Percentiles rank a stretch among this genome's conserved stretches.
phyloP scores from a whole-genome alignment of 208 protist species.

The Wallacemonas collosoma region DNA sequence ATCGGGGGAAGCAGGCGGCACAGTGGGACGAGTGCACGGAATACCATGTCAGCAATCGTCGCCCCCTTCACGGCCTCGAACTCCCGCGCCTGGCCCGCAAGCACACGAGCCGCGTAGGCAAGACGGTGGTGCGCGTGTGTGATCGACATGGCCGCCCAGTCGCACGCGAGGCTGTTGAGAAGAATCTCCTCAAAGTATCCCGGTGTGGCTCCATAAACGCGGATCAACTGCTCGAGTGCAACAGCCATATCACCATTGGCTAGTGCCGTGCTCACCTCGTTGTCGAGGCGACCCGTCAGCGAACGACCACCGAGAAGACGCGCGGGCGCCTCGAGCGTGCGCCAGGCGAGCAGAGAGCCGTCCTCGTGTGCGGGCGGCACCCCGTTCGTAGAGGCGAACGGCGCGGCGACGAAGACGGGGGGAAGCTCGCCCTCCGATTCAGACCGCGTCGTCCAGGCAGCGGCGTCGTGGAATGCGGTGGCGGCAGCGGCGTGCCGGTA shows the following conservation, averaged over 20 bases:
- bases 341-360: constrained; percentile 5
- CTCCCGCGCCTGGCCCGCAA: constrained; percentile 50
- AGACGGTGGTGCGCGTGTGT: constrained; percentile 78
- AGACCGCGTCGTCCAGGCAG: constrained; percentile 10
- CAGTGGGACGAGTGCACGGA: constrained; percentile 51
- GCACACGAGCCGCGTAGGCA: constrained; percentile 53
- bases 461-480: not conserved
- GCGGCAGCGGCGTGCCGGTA: constrained; percentile 19
- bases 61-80: constrained; percentile 51
- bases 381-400: not conserved
- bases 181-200: constrained; percentile 67
- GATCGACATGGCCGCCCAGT: constrained; percentile 65
- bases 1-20: constrained; percentile 54
- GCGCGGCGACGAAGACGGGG: constrained; percentile 23
- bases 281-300: constrained; percentile 42
- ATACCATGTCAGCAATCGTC: constrained; percentile 58
- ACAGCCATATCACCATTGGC: constrained; percentile 57
- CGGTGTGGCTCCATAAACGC: constrained; percentile 44
- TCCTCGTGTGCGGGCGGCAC: constrained; percentile 1
- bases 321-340: constrained; percentile 5
- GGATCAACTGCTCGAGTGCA: constrained; percentile 60
- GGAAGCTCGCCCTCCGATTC: constrained; percentile 6
- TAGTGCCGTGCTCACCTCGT: constrained; percentile 67
- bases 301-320: constrained; percentile 2
- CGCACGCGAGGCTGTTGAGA: constrained; percentile 57